These are phyloP conservation scores for Hypocrella siamensis DNA, from an alignment of 2,329 filamentous ascomycete species.

Conservation along the genomic window DNA sequence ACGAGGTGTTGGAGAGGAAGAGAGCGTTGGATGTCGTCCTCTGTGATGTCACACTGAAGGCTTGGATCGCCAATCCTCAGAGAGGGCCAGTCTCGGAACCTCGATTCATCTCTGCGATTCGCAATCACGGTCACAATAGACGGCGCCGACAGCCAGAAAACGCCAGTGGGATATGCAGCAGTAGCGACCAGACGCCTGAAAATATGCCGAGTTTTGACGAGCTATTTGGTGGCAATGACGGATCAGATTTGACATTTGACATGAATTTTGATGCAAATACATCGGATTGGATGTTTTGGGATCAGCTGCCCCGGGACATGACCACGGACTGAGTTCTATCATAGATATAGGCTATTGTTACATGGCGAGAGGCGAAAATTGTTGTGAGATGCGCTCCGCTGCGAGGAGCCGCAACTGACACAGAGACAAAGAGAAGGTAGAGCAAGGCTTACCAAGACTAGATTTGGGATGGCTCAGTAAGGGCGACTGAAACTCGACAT, in stretches of 20 bases:
- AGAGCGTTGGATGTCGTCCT: slow-evolving; percentile 14
- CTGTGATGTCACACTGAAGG: slow-evolving; percentile 15
- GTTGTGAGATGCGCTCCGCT: too few relatives aligned
- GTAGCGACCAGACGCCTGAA: neutral
- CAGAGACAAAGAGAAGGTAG: too few relatives aligned
- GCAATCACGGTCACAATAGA: too few relatives aligned
- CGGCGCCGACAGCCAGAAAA: too few relatives aligned
- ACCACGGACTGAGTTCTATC: neutral
- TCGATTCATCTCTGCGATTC: slow-evolving; percentile 10
- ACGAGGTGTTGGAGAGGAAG: slow-evolving; percentile 12
- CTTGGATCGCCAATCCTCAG: slow-evolving; percentile 12
- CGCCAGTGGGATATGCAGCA: too few relatives aligned
- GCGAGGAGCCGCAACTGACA: too few relatives aligned
- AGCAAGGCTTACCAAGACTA: too few relatives aligned
- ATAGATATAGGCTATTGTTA: too few relatives aligned
- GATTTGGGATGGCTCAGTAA: too few relatives aligned
- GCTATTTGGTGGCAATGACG: neutral
- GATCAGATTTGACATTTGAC: neutral
- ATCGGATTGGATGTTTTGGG: slow-evolving; percentile 13
- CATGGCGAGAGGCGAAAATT: too few relatives aligned
- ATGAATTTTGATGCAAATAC: slow-evolving; percentile 7
- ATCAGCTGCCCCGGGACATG: slow-evolving; percentile 6
- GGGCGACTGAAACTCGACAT: too few relatives aligned
- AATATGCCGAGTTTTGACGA: neutral
- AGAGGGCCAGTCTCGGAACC: slow-evolving; percentile 6